These are phyloP conservation scores for Petrea volubilis DNA, from an alignment of 257 asterid species.

Conservation along the genomic window DNA sequence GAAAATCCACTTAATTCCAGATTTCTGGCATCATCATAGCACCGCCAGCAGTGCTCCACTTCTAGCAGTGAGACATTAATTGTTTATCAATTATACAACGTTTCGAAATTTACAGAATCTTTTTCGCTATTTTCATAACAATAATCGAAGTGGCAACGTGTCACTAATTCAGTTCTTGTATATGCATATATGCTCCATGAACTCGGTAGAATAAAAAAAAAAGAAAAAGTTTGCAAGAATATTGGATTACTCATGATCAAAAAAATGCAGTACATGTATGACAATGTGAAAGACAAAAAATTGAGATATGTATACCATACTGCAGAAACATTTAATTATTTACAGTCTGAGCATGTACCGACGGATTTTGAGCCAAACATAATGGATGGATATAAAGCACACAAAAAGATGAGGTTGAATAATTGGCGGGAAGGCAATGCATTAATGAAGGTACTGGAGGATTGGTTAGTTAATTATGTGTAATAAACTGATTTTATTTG, in stretches of 20 bases:
- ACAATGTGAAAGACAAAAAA: too few species aligned
- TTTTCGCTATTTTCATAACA: neutral
- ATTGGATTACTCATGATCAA: too few species aligned
- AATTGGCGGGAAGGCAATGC: constrained; percentile 28
- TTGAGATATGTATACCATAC: too few species aligned
- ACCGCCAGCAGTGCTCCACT: constrained; percentile 6
- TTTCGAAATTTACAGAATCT: neutral
- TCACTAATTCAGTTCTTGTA: neutral
- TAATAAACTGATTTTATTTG: neutral
- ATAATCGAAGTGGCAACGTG: neutral
- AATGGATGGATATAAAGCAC: neutral
- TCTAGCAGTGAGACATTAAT: neutral
- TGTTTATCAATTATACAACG: neutral
- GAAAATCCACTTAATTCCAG: neutral
- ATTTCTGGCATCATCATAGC: neutral
- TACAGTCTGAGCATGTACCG: neutral
- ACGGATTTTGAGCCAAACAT: neutral
- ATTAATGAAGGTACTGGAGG: constrained; percentile 19
- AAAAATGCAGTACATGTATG: too few species aligned
- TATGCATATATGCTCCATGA: neutral
- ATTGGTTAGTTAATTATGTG: too few species aligned
- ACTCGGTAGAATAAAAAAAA: too few species aligned
- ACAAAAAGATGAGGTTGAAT: constrained; percentile 6
- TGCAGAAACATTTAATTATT: neutral
- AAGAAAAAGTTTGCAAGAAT: too few species aligned